These are phyloP conservation scores for Oidiodendron maius DNA, from an alignment of 495 filamentous ascomycete genomes.

Conservation along the genomic window DNA sequence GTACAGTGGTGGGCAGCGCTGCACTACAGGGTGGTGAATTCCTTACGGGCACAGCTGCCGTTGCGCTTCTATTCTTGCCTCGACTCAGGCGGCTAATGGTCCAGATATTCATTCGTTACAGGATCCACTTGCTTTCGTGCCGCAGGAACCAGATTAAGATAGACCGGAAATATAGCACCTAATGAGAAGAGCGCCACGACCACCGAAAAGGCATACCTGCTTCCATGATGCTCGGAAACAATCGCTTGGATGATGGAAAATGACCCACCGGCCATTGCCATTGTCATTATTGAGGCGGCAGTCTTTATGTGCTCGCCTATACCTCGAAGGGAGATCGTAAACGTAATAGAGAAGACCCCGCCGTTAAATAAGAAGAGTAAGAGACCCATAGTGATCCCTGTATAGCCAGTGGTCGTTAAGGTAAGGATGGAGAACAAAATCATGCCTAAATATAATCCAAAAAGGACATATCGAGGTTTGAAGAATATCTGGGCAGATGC, in stretches of 20 bases:
- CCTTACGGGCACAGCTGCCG: too few relatives aligned
- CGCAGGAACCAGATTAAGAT: neutral
- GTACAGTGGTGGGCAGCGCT: too few relatives aligned
- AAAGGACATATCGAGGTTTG: constrained; percentile 45
- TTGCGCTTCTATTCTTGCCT: too few relatives aligned
- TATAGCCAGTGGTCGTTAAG: constrained; percentile 27
- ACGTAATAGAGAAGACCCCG: constrained; percentile 63
- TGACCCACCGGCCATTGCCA: neutral
- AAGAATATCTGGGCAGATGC: constrained; percentile 41
- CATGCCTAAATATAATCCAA: constrained; percentile 30
- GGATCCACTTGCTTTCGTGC: neutral
- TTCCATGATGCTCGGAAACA: neutral
- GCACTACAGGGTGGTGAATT: too few relatives aligned
- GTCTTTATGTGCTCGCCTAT: constrained; percentile 65
- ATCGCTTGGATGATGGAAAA: neutral
- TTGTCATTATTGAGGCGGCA: neutral
- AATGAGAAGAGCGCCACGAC: neutral
- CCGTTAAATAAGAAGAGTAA: constrained; percentile 61
- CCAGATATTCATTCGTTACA: neutral
- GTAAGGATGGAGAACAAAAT: constrained; percentile 26
- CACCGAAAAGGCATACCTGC: neutral
- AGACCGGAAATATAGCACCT: neutral
- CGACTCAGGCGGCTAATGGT: too few relatives aligned
- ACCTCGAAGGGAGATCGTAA: constrained; percentile 59
- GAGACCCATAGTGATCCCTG: constrained; percentile 49